These are phyloP conservation scores for Nidula microcarpa DNA, from an alignment of 768 basidiomycete genomes.

Conservation along the genomic window DNA sequence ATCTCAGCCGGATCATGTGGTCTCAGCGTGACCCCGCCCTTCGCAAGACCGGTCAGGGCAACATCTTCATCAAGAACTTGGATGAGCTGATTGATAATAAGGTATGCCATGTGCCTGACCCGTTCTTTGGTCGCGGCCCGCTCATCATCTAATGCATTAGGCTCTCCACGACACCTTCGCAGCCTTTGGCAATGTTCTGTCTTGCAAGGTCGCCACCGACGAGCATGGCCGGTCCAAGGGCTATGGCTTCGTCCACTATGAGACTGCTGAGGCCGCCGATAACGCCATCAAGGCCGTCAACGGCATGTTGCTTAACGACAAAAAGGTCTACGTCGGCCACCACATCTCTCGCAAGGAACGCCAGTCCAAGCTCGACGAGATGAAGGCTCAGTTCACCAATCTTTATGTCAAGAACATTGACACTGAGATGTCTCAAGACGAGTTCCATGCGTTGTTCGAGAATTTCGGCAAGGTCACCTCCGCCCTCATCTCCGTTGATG, in stretches of 20 bases:
- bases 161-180: constrained; percentile 99
- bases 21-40: constrained; percentile 99
- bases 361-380: constrained; percentile 97
- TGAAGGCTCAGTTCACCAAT: constrained; percentile 97
- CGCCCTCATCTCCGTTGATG: constrained; percentile 79
- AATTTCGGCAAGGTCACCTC: constrained; percentile 85
- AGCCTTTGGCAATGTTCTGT: constrained; percentile 97
- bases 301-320: constrained; percentile 99
- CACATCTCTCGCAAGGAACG: constrained; percentile 99
- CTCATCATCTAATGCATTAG: constrained; percentile 28
- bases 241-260: constrained; percentile 99
- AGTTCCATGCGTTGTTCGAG: constrained; percentile 80
- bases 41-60: constrained; percentile 99
- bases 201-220: constrained; percentile 98
- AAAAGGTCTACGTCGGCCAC: constrained; percentile 97
- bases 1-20: constrained; percentile 97
- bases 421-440: constrained; percentile 75
- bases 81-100: constrained; percentile 98
- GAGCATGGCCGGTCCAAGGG: constrained; percentile 95
- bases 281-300: constrained; percentile 98
- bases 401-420: constrained; percentile 98
- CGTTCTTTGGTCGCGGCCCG: neutral
- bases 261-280: constrained; percentile 94
- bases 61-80: constrained; percentile 99
- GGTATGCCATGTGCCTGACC: too few relatives aligned